Evolutionary conservation across 768 basidiomycete genomes (phyloP).

Genomic region (Coprinellus micaceus): DNA sequence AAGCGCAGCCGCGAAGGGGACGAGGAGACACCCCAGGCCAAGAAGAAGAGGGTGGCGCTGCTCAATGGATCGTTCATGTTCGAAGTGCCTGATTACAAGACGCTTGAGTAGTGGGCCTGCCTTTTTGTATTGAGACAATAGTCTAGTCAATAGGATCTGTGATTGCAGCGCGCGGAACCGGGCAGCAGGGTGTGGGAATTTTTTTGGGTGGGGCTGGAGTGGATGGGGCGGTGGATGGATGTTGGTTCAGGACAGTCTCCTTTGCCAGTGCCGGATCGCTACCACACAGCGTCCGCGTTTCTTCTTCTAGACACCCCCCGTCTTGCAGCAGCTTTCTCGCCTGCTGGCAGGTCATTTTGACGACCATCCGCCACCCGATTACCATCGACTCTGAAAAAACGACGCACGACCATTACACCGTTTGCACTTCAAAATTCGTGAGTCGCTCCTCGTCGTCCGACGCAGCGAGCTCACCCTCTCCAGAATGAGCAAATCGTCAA

Average conservation of each 20-base stretch:
- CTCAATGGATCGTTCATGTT: too few species aligned
- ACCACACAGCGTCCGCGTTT: conserved; percentile 38
- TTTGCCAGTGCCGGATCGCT: conserved; percentile 39
- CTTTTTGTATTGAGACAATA: too few species aligned
- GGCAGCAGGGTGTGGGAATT: background rate
- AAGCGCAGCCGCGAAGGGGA: too few species aligned
- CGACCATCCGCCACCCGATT: conserved; percentile 54
- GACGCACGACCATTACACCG: conserved; percentile 45
- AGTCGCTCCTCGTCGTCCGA: conserved; percentile 18
- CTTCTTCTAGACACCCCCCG: conserved; percentile 38
- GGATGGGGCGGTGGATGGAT: background rate
- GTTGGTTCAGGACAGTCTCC: conserved; percentile 1
- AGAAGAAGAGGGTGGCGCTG: too few species aligned
- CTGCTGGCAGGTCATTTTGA: conserved; percentile 91
- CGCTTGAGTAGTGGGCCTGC: too few species aligned
- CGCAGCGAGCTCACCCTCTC: conserved; percentile 13
- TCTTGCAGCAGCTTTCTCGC: conserved; percentile 63
- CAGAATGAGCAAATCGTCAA: conserved; percentile 94
- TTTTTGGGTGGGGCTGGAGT: too few species aligned
- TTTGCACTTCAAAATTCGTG: conserved; percentile 38
- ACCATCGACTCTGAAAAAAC: conserved; percentile 23
- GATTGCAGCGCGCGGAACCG: too few species aligned
- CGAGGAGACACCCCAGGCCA: too few species aligned
- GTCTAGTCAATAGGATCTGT: too few species aligned
- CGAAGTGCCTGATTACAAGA: too few species aligned